These are phyloP conservation scores for Heliocybe sulcata DNA, from an alignment of 1,284 basidiomycete genomes.

Conservation along the genomic window DNA sequence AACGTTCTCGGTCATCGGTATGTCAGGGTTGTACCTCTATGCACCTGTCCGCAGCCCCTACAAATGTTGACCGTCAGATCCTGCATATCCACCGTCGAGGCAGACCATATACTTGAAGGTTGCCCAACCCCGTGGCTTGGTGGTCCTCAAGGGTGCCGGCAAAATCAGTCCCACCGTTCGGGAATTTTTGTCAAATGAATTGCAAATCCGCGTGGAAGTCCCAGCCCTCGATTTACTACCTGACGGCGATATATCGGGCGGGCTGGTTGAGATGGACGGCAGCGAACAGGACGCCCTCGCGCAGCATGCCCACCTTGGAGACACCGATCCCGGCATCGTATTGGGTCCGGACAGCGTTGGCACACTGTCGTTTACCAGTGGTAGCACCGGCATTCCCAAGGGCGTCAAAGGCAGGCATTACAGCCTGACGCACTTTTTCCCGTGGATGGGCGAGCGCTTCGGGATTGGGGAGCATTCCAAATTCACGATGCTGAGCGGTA, in stretches of 20 bases:
- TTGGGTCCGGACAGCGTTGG: conserved; percentile 95
- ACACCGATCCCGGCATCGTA: conserved; percentile 72
- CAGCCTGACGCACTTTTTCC: conserved; percentile 98
- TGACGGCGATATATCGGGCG: conserved; percentile 65
- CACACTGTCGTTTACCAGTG: conserved; percentile 95
- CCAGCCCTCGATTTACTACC: conserved; percentile 80
- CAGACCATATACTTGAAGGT: conserved; percentile 97
- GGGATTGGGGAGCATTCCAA: conserved; percentile 69
- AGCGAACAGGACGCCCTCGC: conserved; percentile 45
- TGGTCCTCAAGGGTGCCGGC: conserved; percentile 92
- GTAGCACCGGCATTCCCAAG: conserved; percentile 97
- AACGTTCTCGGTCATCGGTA: conserved; percentile 96
- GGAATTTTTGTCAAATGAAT: conserved; percentile 76
- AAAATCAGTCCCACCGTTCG: conserved; percentile 78
- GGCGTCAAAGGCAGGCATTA: conserved; percentile 95
- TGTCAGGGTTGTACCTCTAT: not conserved
- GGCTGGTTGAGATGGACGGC: no score
- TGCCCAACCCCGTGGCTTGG: conserved; percentile 87
- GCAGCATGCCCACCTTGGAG: conserved; percentile 44
- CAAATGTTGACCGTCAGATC: conserved; percentile 48
- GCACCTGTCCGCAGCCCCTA: not conserved
- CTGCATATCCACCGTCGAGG: conserved; percentile 91
- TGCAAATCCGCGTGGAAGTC: conserved; percentile 88
- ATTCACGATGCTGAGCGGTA: conserved; percentile 99
- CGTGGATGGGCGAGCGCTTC: conserved; percentile 97